Evolutionary conservation across 2,329 filamentous ascomycete species (phyloP), one percentile per base, ranked within the genome.

Genomic region (Fusarium marasasianum): DNA sequence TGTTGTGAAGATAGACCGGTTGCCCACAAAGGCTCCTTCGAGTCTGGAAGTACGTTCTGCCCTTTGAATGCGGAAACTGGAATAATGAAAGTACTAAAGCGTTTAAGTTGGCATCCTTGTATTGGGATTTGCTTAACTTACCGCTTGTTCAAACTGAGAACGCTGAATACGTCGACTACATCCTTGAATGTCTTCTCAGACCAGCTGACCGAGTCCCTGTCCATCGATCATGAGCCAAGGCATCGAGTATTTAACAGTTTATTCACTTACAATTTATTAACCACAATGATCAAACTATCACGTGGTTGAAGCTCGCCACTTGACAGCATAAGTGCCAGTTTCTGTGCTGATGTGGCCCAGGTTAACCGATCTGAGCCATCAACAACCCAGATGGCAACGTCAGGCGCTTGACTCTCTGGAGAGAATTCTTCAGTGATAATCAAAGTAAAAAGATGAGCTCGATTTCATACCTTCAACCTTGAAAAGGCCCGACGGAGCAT

Each of bases 381-480:
- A 29, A 48, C 20, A 10, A 22, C 26, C 45, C 45, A 31, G 10
- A 48, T 31, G 22, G 45, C 45, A 31, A 48, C 6, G 9, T 31
- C 20, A 11, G 45, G 45, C 45, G 26, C 22, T 22, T 22, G 9
- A 22, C 13, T 31, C 3, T 11, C 45, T 31, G 45, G 6, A 48
- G 4, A 48, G 13, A 15, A 22, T 15, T 10, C 9, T 1, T 48
- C 13, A 31, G 45, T 17, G 6, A 29, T 8, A 5, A 3, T 29
- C 20, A 11, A 17, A 11, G 13, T 11, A 9, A 12, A 22, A 6
- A 17, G 2, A 6, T 4, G 26, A 17, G 13, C 4, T 12, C 2
- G 13, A 22, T 15, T 10, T 20, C 26, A 15, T 22, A 29, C 9
- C 11, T 22, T 17, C 45, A 8, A 48, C 9, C 11, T 11, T 26